Evolutionary conservation across 441 rosid genomes (phyloP), one percentile per base, ranked within the genome.

Genomic region (Viola pubescens): DNA sequence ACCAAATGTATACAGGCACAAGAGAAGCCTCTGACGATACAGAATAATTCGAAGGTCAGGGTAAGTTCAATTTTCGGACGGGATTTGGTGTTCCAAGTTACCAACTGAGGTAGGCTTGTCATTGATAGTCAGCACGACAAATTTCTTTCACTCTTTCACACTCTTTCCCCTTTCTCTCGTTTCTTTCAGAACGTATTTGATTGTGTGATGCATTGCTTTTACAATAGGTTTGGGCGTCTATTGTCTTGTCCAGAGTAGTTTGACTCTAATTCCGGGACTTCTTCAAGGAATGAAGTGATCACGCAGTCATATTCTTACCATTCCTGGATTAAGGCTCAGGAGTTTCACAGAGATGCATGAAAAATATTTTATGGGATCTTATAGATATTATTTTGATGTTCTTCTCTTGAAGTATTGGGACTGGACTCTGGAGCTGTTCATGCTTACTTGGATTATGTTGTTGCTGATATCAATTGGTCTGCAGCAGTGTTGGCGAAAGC

Each of bases 401-500:
- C 79, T 73, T 73, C 85, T 75, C 66, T 81, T 75, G 87, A 83
- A 78, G 91, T 73, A 63, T 53, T 76, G 85, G 80, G 78, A 67
- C 40, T 63, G 72, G 72, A 59, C 58, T 58, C 76, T 73, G 90
- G 84, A 82, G 91, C 80, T 72, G 70, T 81, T 79, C 82, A 68
- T 70, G 61, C 58, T 70, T 73, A 54, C 55, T 55, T 79, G 87
- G 87, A 70, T 73, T 77, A 39, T 84, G 68, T 80, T 76, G 78
- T 72, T 83, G 90, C 84, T 72, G 86, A 76, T 82, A 77, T 75
- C 80, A 52, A 68, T 73, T 79, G 85, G 62, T 77, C 67, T 79
- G 78, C 80, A 57, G 81, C 87, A 63, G 75, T 77, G 46, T 85
- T 73, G 86, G 80, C 79, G 96, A 80, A 82, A 77, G 80, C 85